Evolutionary conservation across 306 rosid species (phyloP).

Genomic region (Fragaria nilgerrensis): DNA sequence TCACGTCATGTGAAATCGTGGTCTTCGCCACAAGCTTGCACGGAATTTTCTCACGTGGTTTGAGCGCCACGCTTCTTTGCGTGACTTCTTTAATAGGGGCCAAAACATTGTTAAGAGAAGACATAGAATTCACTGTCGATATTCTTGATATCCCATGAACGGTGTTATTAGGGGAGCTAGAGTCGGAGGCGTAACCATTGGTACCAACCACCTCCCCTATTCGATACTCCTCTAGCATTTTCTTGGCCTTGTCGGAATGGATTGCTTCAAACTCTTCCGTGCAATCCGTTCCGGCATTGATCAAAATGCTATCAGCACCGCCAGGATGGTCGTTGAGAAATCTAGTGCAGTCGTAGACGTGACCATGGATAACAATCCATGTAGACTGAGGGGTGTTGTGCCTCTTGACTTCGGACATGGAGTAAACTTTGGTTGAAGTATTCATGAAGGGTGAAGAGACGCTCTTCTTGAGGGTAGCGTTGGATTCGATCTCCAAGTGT

Average conservation of each 20-base stretch:
- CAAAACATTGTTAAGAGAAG: constrained; percentile 28
- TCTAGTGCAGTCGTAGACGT: constrained; percentile 69
- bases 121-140: background rate
- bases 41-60: constrained; percentile 53
- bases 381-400: constrained; percentile 54
- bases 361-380: constrained; percentile 75
- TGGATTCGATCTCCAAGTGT: constrained; percentile 38
- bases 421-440: constrained; percentile 39
- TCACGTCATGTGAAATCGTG: constrained; percentile 59
- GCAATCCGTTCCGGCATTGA: constrained; percentile 84
- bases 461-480: constrained; percentile 44
- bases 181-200: constrained; percentile 37
- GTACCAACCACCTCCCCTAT: constrained; percentile 59
- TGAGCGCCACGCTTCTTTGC: constrained; percentile 40
- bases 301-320: constrained; percentile 79
- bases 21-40: constrained; percentile 58
- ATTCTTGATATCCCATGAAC: constrained; percentile 33
- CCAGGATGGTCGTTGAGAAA: constrained; percentile 88
- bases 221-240: constrained; percentile 55
- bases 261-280: constrained; percentile 91
- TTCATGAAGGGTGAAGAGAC: constrained; percentile 69
- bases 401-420: constrained; percentile 54
- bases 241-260: constrained; percentile 83
- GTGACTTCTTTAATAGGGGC: constrained; percentile 47
- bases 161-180: constrained; percentile 58